Evolutionary conservation across 2,329 filamentous ascomycete genomes (phyloP).

Genomic region (Paraphaeosphaeria sporulosa): DNA sequence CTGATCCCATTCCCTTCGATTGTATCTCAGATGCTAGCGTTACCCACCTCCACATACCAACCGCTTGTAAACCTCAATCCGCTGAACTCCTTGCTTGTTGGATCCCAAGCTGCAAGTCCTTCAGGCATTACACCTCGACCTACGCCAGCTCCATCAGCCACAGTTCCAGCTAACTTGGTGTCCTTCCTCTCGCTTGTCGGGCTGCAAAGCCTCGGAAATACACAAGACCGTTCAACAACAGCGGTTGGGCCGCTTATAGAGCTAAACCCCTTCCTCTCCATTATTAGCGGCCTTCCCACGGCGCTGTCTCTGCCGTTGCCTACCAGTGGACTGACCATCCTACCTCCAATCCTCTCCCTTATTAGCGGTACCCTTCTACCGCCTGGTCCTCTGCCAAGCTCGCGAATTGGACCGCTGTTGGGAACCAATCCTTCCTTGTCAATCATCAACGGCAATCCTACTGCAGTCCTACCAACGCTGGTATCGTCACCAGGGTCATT

Average conservation of each 20-base stretch:
- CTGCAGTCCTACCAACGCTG: not conserved
- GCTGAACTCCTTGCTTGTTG: conserved; percentile 2
- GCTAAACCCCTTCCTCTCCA: not conserved
- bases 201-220: not conserved
- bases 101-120: not conserved
- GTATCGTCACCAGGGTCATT: not conserved
- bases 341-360: not conserved
- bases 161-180: not conserved
- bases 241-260: not conserved
- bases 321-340: not conserved
- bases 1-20: not conserved
- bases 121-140: not conserved
- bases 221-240: not conserved
- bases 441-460: no score
- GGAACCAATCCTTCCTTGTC: no score
- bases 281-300: not conserved
- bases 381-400: not conserved
- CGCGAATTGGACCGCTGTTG: not conserved
- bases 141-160: not conserved
- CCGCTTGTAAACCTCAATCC: conserved; percentile 8
- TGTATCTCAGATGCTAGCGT: not conserved
- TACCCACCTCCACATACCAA: not conserved
- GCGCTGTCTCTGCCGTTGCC: not conserved
- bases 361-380: not conserved
- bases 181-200: not conserved